Evolutionary conservation across 371 early-diverging fungal species (phyloP).

Genomic region (Actinomortierella wolfii): DNA sequence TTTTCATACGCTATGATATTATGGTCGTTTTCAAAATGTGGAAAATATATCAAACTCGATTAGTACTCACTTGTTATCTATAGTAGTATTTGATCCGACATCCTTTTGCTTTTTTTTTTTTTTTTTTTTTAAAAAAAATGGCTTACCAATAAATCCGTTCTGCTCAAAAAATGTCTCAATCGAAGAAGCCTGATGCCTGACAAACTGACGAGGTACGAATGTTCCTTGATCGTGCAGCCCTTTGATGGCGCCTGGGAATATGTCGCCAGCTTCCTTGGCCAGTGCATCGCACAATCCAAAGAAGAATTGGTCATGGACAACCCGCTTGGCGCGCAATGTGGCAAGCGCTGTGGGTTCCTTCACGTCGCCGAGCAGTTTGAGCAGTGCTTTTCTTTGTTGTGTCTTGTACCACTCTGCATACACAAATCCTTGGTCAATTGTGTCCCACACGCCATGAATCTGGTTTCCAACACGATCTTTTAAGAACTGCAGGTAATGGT

Average conservation of each 20-base stretch:
- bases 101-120: no score
- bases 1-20: constrained; percentile 18
- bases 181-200: constrained; percentile 35
- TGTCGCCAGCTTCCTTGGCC: constrained; percentile 11
- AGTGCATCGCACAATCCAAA: constrained; percentile 26
- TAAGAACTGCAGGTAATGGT: constrained; percentile 25
- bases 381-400: constrained; percentile 13
- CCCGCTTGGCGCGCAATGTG: constrained; percentile 6
- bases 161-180: constrained; percentile 39
- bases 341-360: constrained; percentile 28
- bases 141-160: constrained; percentile 42
- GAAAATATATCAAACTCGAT: neutral
- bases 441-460: constrained; percentile 37
- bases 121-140: no score
- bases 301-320: constrained; percentile 37
- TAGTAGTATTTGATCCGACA: no score
- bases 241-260: constrained; percentile 23
- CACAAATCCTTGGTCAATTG: constrained; percentile 27
- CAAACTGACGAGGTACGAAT: constrained; percentile 32
- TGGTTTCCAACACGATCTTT: constrained; percentile 28
- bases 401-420: constrained; percentile 22
- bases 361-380: constrained; percentile 10
- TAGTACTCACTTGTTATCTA: neutral
- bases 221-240: constrained; percentile 29
- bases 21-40: no score